phyloP scores from a whole-genome alignment of 139 green algal genomes.

The Chlorella sp. region DNA sequence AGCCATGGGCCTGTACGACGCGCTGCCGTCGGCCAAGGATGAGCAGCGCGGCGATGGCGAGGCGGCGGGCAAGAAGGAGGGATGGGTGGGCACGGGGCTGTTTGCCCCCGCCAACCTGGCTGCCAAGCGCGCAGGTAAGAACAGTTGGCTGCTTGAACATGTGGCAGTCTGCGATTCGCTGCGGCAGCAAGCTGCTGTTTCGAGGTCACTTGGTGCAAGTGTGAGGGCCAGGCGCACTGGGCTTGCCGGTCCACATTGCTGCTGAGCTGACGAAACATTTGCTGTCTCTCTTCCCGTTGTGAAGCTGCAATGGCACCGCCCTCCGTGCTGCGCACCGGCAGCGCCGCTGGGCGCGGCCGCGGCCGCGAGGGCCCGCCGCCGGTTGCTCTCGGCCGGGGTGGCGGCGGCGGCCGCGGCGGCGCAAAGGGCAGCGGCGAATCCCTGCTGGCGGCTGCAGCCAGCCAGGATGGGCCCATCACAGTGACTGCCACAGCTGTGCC shows the following conservation, averaged over 20 bases:
- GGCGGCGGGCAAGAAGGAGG: constrained; percentile 17
- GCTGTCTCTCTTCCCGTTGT: neutral
- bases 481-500: constrained; percentile 15
- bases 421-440: neutral
- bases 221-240: no score
- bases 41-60: neutral
- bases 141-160: no score
- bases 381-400: neutral
- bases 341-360: constrained; percentile 33
- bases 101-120: constrained; percentile 4
- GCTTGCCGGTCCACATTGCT: no score
- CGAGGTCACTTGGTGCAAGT: no score
- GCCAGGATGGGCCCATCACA: constrained; percentile 22
- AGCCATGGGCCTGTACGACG: constrained; percentile 56
- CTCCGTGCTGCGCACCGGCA: constrained; percentile 27
- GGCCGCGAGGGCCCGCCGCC: constrained; percentile 12
- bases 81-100: constrained; percentile 18
- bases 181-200: no score
- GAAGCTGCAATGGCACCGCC: constrained; percentile 29
- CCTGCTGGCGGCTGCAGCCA: constrained; percentile 20
- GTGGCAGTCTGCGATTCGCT: no score
- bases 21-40: constrained; percentile 63
- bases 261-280: neutral
- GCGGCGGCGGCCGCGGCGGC: constrained; percentile 21
- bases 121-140: constrained; percentile 27